These are phyloP conservation scores for Saccharomycopsis babjevae DNA, from an alignment of 805 yeast genomes.

Conservation along the genomic window DNA sequence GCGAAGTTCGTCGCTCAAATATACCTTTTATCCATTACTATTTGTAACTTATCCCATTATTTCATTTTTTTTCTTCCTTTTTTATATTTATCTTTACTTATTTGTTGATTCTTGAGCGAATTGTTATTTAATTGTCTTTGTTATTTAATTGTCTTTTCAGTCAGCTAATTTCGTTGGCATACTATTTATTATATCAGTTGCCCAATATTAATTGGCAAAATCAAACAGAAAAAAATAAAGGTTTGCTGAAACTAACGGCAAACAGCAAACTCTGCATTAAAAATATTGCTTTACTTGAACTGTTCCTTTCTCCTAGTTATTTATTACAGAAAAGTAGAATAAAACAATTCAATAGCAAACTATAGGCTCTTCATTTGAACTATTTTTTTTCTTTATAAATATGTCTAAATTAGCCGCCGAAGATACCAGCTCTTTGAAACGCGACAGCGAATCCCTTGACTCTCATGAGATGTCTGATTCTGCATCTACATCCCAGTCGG, in stretches of 20 bases:
- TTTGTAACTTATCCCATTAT: not conserved
- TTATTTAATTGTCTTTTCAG: not conserved
- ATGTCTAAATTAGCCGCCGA: not conserved
- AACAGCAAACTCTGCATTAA: no score
- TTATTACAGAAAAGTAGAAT: no score
- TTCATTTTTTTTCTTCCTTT: not conserved
- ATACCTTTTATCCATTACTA: not conserved
- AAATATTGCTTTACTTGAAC: no score
- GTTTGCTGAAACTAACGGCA: no score
- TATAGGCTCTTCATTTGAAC: no score
- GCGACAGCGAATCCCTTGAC: not conserved
- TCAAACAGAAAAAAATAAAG: no score
- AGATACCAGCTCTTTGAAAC: not conserved
- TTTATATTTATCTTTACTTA: not conserved
- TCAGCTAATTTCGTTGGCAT: not conserved
- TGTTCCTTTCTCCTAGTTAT: no score
- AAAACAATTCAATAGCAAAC: no score
- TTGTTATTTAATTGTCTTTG: not conserved
- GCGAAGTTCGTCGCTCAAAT: not conserved
- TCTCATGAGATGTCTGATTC: not conserved
- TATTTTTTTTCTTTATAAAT: not conserved
- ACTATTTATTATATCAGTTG: not conserved
- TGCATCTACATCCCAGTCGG: not conserved
- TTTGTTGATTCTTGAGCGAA: not conserved
- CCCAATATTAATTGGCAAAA: not conserved